These are phyloP conservation scores for Triadica sebifera DNA, from an alignment of 345 rosid genomes.

Conservation along the genomic window DNA sequence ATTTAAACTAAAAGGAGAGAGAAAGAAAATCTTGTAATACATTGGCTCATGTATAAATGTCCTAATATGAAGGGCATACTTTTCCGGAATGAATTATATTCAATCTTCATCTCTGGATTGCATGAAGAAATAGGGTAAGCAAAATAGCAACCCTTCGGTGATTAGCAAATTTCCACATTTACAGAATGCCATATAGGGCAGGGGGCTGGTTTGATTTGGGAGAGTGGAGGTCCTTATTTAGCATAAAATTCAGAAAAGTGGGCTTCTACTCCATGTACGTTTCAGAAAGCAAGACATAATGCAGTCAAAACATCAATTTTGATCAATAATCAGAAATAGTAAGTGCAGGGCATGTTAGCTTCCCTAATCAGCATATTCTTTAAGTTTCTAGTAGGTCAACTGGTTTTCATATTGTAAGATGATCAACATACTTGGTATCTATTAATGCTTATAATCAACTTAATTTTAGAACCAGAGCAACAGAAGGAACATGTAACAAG, in stretches of 20 bases:
- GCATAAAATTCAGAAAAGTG: not conserved
- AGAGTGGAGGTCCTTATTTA: not conserved
- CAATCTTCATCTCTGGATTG: not conserved
- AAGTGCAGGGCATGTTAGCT: not conserved
- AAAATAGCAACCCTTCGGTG: not conserved
- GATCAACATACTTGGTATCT: not conserved
- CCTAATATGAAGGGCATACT: not conserved
- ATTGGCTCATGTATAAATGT: not conserved
- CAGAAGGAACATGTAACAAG: not conserved
- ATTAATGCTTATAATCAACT: not conserved
- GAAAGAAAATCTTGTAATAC: not conserved
- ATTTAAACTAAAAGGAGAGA: not conserved
- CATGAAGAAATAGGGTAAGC: not conserved
- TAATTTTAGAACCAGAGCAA: not conserved
- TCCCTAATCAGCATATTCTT: not conserved
- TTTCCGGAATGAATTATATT: not conserved
- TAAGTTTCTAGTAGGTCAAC: not conserved
- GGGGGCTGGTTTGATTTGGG: not conserved
- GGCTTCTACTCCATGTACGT: not conserved
- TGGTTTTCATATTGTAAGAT: not conserved
- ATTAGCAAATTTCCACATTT: not conserved
- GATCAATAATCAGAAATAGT: constrained; percentile 1
- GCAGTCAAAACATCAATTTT: not conserved
- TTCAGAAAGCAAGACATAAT: not conserved
- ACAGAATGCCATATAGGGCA: not conserved